Base-by-base conservation (phyloP, 192 early-diverging fungal species). In the Podila clonocystis region DNA sequence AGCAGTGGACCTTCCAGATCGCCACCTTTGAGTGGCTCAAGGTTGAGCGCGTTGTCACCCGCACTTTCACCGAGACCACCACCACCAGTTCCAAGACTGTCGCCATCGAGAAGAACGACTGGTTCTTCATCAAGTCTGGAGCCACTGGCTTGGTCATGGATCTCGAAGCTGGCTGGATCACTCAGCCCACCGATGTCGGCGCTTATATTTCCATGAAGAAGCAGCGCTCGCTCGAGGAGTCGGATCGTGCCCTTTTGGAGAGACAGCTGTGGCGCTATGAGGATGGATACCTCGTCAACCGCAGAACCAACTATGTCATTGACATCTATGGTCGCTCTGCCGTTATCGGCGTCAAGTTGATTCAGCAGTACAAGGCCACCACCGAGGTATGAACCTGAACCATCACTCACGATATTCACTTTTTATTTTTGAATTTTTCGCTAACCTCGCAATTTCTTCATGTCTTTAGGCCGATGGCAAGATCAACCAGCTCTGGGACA, bases 171-270 rank as follows among this genome's bases (percentile, higher is more conserved):
- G 76, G 76, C 50, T 79, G 76, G 76, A 79, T 79, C 70, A 79
- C 76, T 28, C 67, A 64, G 9, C 60, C 76, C 6, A 79, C 76
- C 33, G 76, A 79, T 38, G 70, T 68, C 41, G 76, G 76, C 49
- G 76, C 76, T 49, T 79, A 79, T 62, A 79, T 79, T 33, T 68
- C 69, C 20, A 79, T 79, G 76, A 79, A 67, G 76, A 79, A 79
- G 76, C 76, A 79, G 65, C 69, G 76, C 17, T 62, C 76, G 24
- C 65, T 79, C 28, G 65, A 79, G 7, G 76, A 79, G 30, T 28
- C 76, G 0, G 76, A 79, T 30, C 67, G 71, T 61, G 58, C 49
- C 20, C 55, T 79, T 7, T 28, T 79, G 52, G 70, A 79, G 61
- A 60, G 76, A 4, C 76, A 79, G 50, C 13, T 79, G 50, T 79